phyloP scores from a whole-genome alignment of 495 filamentous ascomycete genomes.

The Sordaria brevicollis region DNA sequence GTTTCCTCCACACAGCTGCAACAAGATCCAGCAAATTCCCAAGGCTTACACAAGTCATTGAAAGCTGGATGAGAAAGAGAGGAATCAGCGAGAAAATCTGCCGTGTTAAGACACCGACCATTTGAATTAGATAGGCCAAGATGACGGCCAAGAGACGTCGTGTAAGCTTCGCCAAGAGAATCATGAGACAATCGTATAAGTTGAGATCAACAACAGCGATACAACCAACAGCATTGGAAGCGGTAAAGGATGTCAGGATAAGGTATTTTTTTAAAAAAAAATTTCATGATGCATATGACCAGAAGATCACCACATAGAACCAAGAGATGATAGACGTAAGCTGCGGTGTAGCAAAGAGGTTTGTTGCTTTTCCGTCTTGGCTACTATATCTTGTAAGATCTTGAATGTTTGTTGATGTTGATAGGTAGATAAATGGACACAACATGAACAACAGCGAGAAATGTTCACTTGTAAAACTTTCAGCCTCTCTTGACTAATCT shows the following conservation, averaged over 20 bases:
- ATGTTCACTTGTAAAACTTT: background rate
- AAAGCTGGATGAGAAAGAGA: too few relatives aligned
- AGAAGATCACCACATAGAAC: background rate
- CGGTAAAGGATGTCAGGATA: too few relatives aligned
- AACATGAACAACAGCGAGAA: background rate
- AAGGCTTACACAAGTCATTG: background rate
- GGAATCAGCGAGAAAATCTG: background rate
- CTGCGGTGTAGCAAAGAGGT: background rate
- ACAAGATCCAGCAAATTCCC: background rate
- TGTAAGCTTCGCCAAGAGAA: background rate
- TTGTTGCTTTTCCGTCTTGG: background rate
- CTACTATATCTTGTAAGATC: background rate
- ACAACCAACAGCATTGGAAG: background rate
- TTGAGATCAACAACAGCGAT: background rate
- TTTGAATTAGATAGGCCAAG: background rate
- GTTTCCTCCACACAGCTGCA: background rate
- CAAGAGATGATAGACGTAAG: background rate
- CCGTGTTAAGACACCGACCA: background rate
- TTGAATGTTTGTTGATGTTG: background rate
- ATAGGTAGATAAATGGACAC: background rate
- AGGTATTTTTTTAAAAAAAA: too few relatives aligned
- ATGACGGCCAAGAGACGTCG: background rate
- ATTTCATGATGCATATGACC: background rate
- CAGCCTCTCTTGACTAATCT: background rate
- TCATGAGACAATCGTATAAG: background rate